Evolutionary conservation across 805 yeast species (phyloP), one percentile per base, ranked within the genome.

Genomic region (Saccharomycopsis sp.): DNA sequence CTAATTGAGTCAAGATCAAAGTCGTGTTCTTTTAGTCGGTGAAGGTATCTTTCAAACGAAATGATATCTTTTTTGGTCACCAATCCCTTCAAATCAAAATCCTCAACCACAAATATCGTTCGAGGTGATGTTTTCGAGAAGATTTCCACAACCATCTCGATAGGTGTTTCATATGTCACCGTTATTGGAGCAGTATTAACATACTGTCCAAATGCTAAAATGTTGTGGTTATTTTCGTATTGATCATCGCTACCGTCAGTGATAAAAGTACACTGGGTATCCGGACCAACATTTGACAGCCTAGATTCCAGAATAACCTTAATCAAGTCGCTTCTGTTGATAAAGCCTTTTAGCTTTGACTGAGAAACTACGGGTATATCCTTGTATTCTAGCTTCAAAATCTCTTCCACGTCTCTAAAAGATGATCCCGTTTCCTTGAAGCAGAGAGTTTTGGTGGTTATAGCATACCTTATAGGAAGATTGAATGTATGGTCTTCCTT

Each of bases 11-110:
- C 51, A 4, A 59, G 34, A 41, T 59, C 51, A 20, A 59, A 59
- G 18, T 54, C 59, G 12, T 52, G 24, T 8, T 34, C 41, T 37
- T 56, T 60, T 4, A 61, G 40, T 41, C 64, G 66, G 53, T 73
- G 73, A 46, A 70, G 55, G 55, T 70, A 70, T 9, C 68, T 61
- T 62, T 84, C 87, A 64, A 80, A 89, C 61, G 84, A 76, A 54
- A 91, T 70, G 16, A 92, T 75, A 66, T 91, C 98, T 66, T 94
- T 94, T 58, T 91, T 78, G 0, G 97, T 89, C 1, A 95, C 72
- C n/a, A 89, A 66, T 0, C 99, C 99, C 15, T 76, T 77, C 16
- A 89, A 66, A 1, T 67, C 61, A 1, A 91, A 94, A 34, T 77
- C 70, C 56, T 84, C 86, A 1, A 89, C 85, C 4, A 61, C 58